These are phyloP conservation scores for Geoglossum glabrum DNA, from an alignment of 495 filamentous ascomycete species.

Conservation along the genomic window DNA sequence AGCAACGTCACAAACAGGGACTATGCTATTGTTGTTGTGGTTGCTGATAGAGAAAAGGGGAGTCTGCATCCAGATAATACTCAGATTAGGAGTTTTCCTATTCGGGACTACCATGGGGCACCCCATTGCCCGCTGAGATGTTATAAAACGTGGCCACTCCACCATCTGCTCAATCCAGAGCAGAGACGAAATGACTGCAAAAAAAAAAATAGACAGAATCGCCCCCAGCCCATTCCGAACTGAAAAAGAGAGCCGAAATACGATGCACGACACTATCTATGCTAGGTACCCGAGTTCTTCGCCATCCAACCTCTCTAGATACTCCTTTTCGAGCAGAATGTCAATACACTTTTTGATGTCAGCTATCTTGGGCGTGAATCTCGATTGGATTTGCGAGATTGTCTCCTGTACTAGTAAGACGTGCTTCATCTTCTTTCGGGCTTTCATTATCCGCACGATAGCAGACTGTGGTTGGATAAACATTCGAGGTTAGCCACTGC, in stretches of 20 bases:
- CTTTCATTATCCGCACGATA: slow-evolving; percentile 99
- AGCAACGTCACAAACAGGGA: not conserved
- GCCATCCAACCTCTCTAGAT: slow-evolving; percentile 83
- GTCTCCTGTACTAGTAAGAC: slow-evolving; percentile 79
- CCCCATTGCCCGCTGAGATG: not conserved
- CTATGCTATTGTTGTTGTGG: not conserved
- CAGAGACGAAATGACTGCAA: not conserved
- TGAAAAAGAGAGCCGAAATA: not conserved
- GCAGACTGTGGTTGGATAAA: slow-evolving; percentile 49
- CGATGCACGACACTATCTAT: slow-evolving; percentile 16
- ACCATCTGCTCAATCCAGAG: not conserved
- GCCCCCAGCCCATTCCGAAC: not conserved
- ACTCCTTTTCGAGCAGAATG: slow-evolving; percentile 97
- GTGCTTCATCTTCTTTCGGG: slow-evolving; percentile 96
- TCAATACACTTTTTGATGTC: slow-evolving; percentile 99
- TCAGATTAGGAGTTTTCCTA: not conserved
- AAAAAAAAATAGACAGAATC: not conserved
- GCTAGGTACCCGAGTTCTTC: slow-evolving; percentile 88
- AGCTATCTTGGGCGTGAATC: slow-evolving; percentile 76
- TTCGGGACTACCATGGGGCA: not conserved
- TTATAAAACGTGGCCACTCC: not conserved
- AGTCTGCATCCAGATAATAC: not conserved
- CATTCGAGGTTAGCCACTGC: not conserved
- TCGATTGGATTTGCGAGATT: slow-evolving; percentile 81
- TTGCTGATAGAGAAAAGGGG: not conserved